These are phyloP conservation scores for Cutaneotrichosporon cutaneum DNA, from an alignment of 1,284 basidiomycete species.

Conservation along the genomic window DNA sequence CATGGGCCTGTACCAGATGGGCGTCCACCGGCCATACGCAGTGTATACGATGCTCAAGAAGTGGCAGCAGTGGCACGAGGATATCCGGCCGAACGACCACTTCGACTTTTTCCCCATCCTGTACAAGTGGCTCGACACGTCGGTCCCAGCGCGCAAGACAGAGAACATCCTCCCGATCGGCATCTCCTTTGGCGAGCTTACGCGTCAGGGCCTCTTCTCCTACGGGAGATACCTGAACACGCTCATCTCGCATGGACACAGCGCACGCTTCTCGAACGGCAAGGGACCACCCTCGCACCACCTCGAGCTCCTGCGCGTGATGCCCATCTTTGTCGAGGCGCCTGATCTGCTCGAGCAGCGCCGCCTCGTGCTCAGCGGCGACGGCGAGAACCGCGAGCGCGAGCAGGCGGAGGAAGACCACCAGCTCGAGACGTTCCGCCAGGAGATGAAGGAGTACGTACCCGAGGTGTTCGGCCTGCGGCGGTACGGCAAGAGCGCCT, in stretches of 20 bases:
- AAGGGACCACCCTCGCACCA: constrained; percentile 35
- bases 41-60: constrained; percentile 70
- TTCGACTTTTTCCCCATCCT: constrained; percentile 55
- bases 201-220: constrained; percentile 72
- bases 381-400: constrained; percentile 30
- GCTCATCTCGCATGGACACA: constrained; percentile 70
- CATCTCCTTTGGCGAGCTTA: constrained; percentile 74
- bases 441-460: constrained; percentile 45
- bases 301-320: constrained; percentile 38
- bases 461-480: constrained; percentile 46
- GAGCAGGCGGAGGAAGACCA: constrained; percentile 39
- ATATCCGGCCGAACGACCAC: constrained; percentile 22
- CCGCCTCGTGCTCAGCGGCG: constrained; percentile 42
- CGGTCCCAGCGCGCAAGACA: constrained; percentile 61
- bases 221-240: constrained; percentile 81
- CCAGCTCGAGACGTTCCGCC: constrained; percentile 32
- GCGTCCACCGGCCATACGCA: constrained; percentile 78
- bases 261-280: constrained; percentile 28
- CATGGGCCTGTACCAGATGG: constrained; percentile 77
- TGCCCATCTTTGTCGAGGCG: constrained; percentile 49
- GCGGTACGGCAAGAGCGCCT: constrained; percentile 33
- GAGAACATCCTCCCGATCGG: constrained; percentile 65
- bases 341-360: constrained; percentile 46
- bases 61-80: constrained; percentile 60
- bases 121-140: constrained; percentile 81